Percentiles rank a stretch among this genome's conserved stretches.
Evolutionary conservation across 2,329 filamentous ascomycete species (phyloP).

Genomic region (Hortaea werneckii): DNA sequence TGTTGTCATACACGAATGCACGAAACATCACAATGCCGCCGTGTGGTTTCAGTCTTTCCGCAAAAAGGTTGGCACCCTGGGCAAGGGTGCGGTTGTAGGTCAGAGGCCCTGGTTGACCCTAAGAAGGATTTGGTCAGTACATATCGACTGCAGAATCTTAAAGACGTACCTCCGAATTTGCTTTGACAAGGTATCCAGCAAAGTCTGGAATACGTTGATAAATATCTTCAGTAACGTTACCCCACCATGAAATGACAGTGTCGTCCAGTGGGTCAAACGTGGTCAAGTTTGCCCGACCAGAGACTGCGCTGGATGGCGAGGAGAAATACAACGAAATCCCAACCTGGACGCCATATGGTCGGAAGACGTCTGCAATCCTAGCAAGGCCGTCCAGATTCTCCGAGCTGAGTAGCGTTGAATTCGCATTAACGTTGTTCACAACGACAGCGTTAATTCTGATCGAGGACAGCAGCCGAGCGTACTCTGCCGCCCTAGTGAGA

Average conservation of each 20-base stretch:
- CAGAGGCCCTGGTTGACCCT: slow-evolving; percentile 56
- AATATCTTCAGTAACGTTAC: slow-evolving; percentile 47
- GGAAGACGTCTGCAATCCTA: slow-evolving; percentile 53
- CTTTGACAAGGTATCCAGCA: slow-evolving; percentile 60
- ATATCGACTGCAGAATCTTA: too few species aligned
- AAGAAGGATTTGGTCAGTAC: background rate
- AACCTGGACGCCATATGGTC: slow-evolving; percentile 56
- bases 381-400: slow-evolving; percentile 52
- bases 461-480: slow-evolving; percentile 57
- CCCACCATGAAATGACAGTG: slow-evolving; percentile 53
- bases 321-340: slow-evolving; percentile 61
- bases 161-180: slow-evolving; percentile 48
- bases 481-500: slow-evolving; percentile 49
- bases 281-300: slow-evolving; percentile 23
- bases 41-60: slow-evolving; percentile 45
- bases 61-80: slow-evolving; percentile 60
- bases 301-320: slow-evolving; percentile 49
- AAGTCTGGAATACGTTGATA: slow-evolving; percentile 56
- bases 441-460: slow-evolving; percentile 56
- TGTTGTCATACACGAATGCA: slow-evolving; percentile 57
- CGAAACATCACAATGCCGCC: slow-evolving; percentile 59
- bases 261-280: slow-evolving; percentile 58
- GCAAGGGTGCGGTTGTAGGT: slow-evolving; percentile 61
- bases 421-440: slow-evolving; percentile 65
- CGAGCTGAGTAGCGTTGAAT: slow-evolving; percentile 45